Evolutionary conservation across 140 eudicot genomes (phyloP), one percentile per base, ranked within the genome.

Genomic region (Cichorium intybus): DNA sequence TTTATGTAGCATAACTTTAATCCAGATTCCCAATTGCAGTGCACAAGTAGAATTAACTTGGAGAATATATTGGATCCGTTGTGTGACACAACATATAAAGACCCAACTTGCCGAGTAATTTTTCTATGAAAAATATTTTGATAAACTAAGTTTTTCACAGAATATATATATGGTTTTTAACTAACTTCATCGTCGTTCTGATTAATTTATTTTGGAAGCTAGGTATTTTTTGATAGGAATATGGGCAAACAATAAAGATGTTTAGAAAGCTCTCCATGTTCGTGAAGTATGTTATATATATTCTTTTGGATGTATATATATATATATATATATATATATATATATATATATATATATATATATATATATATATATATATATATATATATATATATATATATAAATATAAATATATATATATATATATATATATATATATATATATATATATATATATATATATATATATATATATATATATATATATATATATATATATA

Each of bases 241-340:
- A 27, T 57, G 57, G 75, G 75, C 68, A 69, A 69, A 69, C 14
- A 9, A 46, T 5, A 69, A 69, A 46, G 60, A 45, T 15, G 75
- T 69, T 57, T 67, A 57, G 45, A 45, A 37, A n/a, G 75, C 75
- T 57, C 75, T 69, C 31, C 37, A 69, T 23, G 45, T 69, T 45
- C 67, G 75, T 10, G 59, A 46, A 59, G 75, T 69, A 57, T 6
- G 47, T 66, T 69, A 11, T 11, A 27, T 27, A 27, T 27, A 27
- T 5, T 6, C 31, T 27, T 27, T 0, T 31, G 37, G 5, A n/a
- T n/a, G n/a, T n/a, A n/a, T n/a, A n/a, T n/a, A n/a, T n/a, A n/a
- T n/a, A n/a, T n/a, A n/a, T n/a, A n/a, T n/a, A n/a, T n/a, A n/a
- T n/a, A n/a, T n/a, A n/a, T n/a, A n/a, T n/a, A n/a, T n/a, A n/a